phyloP scores from a whole-genome alignment of 495 filamentous ascomycete species.

The Penicillium coprophilum region DNA sequence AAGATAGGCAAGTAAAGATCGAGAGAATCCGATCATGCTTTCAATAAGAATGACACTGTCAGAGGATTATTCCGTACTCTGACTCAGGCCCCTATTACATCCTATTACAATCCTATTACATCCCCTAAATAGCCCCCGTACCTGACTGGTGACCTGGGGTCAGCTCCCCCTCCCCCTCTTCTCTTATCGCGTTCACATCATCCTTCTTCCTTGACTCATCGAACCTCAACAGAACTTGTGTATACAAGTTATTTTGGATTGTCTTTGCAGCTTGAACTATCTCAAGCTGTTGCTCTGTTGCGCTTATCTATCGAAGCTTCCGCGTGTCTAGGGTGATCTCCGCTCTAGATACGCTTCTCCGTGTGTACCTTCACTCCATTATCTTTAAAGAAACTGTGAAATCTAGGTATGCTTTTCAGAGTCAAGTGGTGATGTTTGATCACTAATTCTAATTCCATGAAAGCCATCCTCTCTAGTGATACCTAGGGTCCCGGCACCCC shows the following conservation, averaged over 20 bases:
- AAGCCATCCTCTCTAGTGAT: not conserved
- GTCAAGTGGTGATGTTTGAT: not conserved
- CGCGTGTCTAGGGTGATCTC: conserved; percentile 29
- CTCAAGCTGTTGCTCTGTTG: conserved; percentile 20
- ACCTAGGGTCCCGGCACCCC: not conserved
- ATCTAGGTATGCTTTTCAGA: not conserved
- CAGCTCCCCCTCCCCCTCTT: conserved; percentile 10
- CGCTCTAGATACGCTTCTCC: conserved; percentile 28
- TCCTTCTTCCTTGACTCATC: conserved; percentile 17
- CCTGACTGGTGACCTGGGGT: conserved; percentile 17
- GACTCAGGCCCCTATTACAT: conserved; percentile 11
- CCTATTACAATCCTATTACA: conserved; percentile 4
- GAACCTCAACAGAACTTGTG: conserved; percentile 11
- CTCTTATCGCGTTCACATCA: conserved; percentile 16
- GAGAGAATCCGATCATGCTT: conserved; percentile 6
- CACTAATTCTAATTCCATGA: not conserved
- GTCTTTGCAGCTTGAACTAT: conserved; percentile 5
- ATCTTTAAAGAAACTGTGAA: not conserved
- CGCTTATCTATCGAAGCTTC: conserved; percentile 33
- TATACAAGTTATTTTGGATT: conserved; percentile 9
- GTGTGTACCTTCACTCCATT: not conserved
- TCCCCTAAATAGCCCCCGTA: conserved; percentile 6
- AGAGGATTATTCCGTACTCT: conserved; percentile 6
- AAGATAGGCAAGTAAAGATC: not conserved
- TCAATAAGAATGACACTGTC: conserved; percentile 20